Conservation (phyloP, 139 green algal genomes). For the Chlamydomonas asymmetrica region DNA sequence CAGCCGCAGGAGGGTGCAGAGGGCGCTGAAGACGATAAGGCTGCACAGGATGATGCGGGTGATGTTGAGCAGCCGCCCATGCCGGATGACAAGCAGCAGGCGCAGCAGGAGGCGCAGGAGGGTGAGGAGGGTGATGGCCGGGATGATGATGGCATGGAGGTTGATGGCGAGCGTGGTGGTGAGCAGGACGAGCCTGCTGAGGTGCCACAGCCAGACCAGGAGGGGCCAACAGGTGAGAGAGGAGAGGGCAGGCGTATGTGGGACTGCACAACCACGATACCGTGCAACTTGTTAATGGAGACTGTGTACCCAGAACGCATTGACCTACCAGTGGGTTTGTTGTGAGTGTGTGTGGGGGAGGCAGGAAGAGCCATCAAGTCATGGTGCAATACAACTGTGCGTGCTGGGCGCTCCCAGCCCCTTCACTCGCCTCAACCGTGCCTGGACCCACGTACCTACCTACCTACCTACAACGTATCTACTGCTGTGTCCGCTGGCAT, state of each 20-base stretch:
- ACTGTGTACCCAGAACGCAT: too few relatives aligned
- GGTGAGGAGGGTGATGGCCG: slow-evolving; percentile 55
- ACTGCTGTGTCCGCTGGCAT: too few relatives aligned
- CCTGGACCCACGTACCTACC: too few relatives aligned
- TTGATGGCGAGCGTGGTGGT: slow-evolving; percentile 22
- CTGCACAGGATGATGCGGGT: slow-evolving; percentile 18
- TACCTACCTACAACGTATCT: too few relatives aligned
- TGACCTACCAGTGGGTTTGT: too few relatives aligned
- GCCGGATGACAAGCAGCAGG: slow-evolving; percentile 13
- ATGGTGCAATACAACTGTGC: too few relatives aligned
- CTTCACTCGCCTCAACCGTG: too few relatives aligned
- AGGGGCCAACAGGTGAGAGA: not conserved
- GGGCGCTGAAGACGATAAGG: slow-evolving; percentile 21
- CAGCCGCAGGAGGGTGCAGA: slow-evolving; percentile 18
- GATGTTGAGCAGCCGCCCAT: slow-evolving; percentile 40
- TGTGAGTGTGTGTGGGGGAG: too few relatives aligned
- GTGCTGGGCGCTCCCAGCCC: too few relatives aligned
- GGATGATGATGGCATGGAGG: slow-evolving; percentile 32
- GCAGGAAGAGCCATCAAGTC: too few relatives aligned
- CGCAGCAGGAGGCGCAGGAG: slow-evolving; percentile 20
- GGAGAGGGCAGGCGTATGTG: not conserved
- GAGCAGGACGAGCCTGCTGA: slow-evolving; percentile 35
- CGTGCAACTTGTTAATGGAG: too few relatives aligned
- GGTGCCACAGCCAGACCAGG: slow-evolving; percentile 5
- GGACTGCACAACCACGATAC: not conserved